Evolutionary conservation across 371 early-diverging fungal genomes (phyloP).

Genomic region (Haplosporangium sp.): DNA sequence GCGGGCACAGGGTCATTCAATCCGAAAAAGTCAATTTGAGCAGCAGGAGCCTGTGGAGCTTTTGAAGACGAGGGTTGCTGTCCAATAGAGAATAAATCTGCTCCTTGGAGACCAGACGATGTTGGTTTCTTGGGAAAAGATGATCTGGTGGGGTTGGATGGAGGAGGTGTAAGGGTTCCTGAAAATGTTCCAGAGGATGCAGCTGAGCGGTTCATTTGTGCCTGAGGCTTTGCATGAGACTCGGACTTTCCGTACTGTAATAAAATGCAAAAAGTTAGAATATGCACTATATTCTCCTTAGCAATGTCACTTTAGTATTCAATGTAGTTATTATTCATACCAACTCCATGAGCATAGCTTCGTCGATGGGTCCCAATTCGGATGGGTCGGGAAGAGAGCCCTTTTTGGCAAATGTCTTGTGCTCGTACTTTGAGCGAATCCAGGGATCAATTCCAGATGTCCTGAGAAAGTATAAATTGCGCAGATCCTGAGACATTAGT

Average conservation of each 20-base stretch:
- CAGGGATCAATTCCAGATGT: slow-evolving; percentile 80
- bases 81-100: slow-evolving; percentile 55
- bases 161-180: slow-evolving; percentile 42
- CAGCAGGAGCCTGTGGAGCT: slow-evolving; percentile 14
- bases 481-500: neutral
- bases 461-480: slow-evolving; percentile 5
- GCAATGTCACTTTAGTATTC: no score
- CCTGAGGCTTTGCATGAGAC: slow-evolving; percentile 22
- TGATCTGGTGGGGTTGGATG: slow-evolving; percentile 31
- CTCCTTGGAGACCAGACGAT: slow-evolving; percentile 52
- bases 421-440: slow-evolving; percentile 89
- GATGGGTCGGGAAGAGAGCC: slow-evolving; percentile 82
- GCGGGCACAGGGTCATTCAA: slow-evolving; percentile 42
- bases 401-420: slow-evolving; percentile 79
- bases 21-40: slow-evolving; percentile 39
- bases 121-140: slow-evolving; percentile 31
- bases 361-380: slow-evolving; percentile 64
- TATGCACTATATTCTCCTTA: neutral
- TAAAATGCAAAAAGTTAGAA: neutral
- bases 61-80: slow-evolving; percentile 21
- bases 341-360: slow-evolving; percentile 48
- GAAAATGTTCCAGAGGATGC: slow-evolving; percentile 35
- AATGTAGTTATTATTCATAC: slow-evolving; percentile 14
- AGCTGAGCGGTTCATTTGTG: slow-evolving; percentile 29
- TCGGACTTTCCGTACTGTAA: slow-evolving; percentile 33